phyloP scores from a whole-genome alignment of 1,139 yeast species.

The Protomyces inundatus region DNA sequence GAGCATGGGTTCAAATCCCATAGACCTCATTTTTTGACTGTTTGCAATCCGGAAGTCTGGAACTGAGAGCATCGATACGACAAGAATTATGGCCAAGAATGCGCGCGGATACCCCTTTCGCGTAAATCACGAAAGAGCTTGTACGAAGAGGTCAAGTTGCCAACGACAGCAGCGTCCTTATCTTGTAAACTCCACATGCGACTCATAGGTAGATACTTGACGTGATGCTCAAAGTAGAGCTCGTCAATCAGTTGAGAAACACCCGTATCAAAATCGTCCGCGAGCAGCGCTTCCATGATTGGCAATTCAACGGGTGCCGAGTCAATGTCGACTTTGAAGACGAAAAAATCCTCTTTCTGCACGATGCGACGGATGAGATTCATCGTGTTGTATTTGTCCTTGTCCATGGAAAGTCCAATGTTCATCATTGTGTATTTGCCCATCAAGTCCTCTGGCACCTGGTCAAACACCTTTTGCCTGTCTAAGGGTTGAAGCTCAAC shows the following conservation, averaged over 20 bases:
- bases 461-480: neutral
- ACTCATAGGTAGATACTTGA: neutral
- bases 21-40: neutral
- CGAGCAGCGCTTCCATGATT: constrained; percentile 1
- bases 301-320: constrained; percentile 25
- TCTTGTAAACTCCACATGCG: neutral
- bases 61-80: neutral
- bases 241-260: constrained; percentile 8
- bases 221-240: constrained; percentile 21
- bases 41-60: neutral
- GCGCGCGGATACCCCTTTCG: constrained; percentile 15
- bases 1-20: neutral
- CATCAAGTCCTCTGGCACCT: constrained; percentile 11
- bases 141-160: constrained; percentile 8
- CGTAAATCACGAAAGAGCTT: constrained; percentile 5
- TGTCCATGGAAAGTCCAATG: constrained; percentile 12
- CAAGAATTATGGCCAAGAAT: constrained; percentile 11
- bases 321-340: constrained; percentile 20
- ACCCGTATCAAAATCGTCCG: neutral
- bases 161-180: neutral
- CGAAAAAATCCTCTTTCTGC: constrained; percentile 14
- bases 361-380: constrained; percentile 16
- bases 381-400: constrained; percentile 10
- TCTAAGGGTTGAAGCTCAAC: constrained; percentile 8
- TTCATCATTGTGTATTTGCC: constrained; percentile 12